Evolutionary conservation across 306 rosid genomes (phyloP).

Genomic region (Glycyrrhiza uralensis): DNA sequence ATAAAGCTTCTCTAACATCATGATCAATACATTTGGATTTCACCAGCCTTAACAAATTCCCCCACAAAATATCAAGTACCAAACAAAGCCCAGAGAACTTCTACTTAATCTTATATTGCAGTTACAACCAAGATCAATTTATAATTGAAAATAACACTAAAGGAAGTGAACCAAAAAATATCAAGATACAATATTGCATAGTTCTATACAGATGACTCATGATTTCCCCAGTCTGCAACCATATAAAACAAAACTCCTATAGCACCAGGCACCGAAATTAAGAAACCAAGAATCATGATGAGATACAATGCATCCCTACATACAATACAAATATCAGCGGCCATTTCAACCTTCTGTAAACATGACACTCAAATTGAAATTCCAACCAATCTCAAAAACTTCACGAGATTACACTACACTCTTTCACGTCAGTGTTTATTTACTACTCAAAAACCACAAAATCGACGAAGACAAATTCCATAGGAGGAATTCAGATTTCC

Average conservation of each 20-base stretch:
- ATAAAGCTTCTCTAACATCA: neutral
- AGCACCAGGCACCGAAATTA: neutral
- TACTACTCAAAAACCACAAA: neutral
- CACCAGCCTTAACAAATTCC: neutral
- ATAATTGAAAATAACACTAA: neutral
- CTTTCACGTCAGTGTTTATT: neutral
- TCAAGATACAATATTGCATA: neutral
- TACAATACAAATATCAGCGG: too few species aligned
- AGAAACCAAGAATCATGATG: too few species aligned
- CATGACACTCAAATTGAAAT: too few species aligned
- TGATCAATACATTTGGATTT: neutral
- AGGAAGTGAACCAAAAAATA: neutral
- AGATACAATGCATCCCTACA: too few species aligned
- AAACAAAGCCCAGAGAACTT: neutral
- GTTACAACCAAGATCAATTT: neutral
- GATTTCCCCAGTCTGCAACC: neutral
- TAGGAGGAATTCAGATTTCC: neutral
- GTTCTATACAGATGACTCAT: neutral
- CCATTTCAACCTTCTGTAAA: too few species aligned
- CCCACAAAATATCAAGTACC: neutral
- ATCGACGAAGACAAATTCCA: neutral
- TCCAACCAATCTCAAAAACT: too few species aligned
- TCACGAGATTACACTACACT: too few species aligned
- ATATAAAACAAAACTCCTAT: neutral
- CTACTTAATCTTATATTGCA: neutral